Conservation (phyloP, 495 filamentous ascomycete genomes). For the Penicillium pancosmium region DNA sequence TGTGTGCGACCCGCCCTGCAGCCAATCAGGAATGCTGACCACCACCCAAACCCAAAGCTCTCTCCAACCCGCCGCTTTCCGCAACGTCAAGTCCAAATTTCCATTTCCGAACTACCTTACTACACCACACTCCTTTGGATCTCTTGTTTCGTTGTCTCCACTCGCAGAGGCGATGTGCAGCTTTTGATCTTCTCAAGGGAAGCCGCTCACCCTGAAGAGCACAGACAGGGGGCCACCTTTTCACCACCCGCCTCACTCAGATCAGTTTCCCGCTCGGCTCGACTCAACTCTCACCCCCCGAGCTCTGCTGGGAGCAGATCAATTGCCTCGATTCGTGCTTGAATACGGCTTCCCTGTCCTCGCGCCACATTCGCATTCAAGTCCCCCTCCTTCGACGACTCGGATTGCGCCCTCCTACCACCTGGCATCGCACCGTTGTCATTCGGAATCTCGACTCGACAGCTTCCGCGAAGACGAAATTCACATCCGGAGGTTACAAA, state of each 20-base stretch:
- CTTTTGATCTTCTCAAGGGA: slow-evolving; percentile 29
- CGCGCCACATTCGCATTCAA: neutral
- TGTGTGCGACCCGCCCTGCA: slow-evolving; percentile 13
- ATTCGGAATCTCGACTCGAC: too few species aligned
- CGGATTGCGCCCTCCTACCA: neutral
- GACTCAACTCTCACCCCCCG: slow-evolving; percentile 11
- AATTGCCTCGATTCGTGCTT: slow-evolving; percentile 24
- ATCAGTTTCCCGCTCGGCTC: slow-evolving; percentile 2
- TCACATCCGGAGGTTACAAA: too few species aligned
- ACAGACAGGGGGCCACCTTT: slow-evolving; percentile 30
- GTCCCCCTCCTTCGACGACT: neutral
- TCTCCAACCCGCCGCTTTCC: slow-evolving; percentile 43
- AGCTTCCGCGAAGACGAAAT: too few species aligned
- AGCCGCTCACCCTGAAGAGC: slow-evolving; percentile 30
- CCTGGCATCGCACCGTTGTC: too few species aligned
- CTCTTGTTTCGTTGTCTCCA: neutral
- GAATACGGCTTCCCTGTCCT: slow-evolving; percentile 28
- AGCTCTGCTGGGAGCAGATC: slow-evolving; percentile 15
- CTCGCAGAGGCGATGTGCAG: slow-evolving; percentile 28
- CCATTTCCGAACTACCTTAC: slow-evolving; percentile 8
- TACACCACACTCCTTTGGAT: slow-evolving; percentile 15
- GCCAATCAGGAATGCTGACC: slow-evolving; percentile 35
- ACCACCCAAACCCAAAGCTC: slow-evolving; percentile 12
- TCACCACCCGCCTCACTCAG: slow-evolving; percentile 6
- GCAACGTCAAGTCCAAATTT: slow-evolving; percentile 34